Base-by-base conservation (phyloP, 2,329 filamentous ascomycete species). In the Xylariales sp. region DNA sequence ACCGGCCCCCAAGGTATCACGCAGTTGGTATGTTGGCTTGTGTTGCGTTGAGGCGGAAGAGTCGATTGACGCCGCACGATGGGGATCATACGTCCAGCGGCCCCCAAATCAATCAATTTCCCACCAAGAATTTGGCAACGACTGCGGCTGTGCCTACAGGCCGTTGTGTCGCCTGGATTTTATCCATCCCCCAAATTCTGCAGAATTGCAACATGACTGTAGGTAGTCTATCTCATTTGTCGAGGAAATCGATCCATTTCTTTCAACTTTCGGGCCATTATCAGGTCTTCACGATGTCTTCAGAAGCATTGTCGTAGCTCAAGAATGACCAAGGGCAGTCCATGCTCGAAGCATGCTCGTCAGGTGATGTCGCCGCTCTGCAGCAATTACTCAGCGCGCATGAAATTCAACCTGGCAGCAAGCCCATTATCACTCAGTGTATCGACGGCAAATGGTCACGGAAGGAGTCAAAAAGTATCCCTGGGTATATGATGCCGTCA, bases 291-390 rank as follows among this genome's bases (percentile, higher is more conserved):
- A 35, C 16, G 9, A 35, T 35, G 33, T n/a, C 24, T 7, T 8
- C 15, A 8, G n/a, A 22, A 7, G 33, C 20, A 9, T 2, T n/a
- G 12, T 22, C 33, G 16, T 35, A 18, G 20, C 18, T 35, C 7
- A 24, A 8, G 33, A n/a, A 35, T 35, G 20, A 20, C 18, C 33
- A 15, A 35, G 33, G 24, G 18, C 33, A 35, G 15, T n/a, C 33
- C 16, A 22, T 35, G 33, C 33, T 35, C 20, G 6, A 35, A 18
- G 33, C 33, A 15, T 35, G 33, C 33, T 35, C 33, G 33, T 35
- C 20, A 24, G 20, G 33, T 2, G 20, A 35, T 20, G 8, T 35
- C 2, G 33, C n/a, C 20, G 33, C 20, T 35, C 33, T 35, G 8
- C 7, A 35, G 33, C 10, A 9, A 4, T 8, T 35, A 12, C 24